Evolutionary conservation across 2,329 filamentous ascomycete species (phyloP).

Genomic region (Cryoendolithus antarcticus): DNA sequence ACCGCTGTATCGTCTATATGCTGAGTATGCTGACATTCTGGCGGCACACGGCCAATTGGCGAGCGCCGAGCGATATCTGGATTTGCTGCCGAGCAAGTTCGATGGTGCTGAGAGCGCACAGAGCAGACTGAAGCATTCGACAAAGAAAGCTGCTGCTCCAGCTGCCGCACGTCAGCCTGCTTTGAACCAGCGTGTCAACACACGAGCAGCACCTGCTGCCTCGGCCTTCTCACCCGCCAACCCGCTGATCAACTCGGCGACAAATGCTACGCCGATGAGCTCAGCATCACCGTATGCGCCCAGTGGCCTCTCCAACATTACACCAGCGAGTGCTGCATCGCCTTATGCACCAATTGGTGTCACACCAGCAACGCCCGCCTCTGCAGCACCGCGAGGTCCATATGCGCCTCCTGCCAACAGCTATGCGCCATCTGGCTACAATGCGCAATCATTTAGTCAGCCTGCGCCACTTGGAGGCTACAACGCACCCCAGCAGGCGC

Average conservation of each 20-base stretch:
- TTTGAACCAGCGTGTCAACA: conserved; percentile 9
- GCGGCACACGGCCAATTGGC: conserved; percentile 78
- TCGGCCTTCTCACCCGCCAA: conserved; percentile 25
- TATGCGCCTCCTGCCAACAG: conserved; percentile 35
- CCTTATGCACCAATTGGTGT: conserved; percentile 4
- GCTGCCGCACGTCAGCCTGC: conserved; percentile 30
- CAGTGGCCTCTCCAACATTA: conserved; percentile 22
- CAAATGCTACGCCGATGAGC: conserved; percentile 14
- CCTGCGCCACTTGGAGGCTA: conserved; percentile 29
- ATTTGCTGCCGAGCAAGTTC: conserved; percentile 72
- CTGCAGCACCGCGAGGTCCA: conserved; percentile 26
- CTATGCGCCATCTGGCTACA: conserved; percentile 22
- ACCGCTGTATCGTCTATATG: conserved; percentile 84
- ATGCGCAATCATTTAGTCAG: conserved; percentile 33
- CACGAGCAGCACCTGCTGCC: conserved; percentile 6
- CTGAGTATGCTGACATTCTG: conserved; percentile 91
- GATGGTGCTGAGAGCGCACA: conserved; percentile 78
- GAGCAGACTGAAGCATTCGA: conserved; percentile 74
- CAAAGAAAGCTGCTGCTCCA: conserved; percentile 37
- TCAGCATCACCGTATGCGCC: conserved; percentile 3
- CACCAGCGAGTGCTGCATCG: conserved; percentile 21
- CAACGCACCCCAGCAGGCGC: conserved; percentile 30
- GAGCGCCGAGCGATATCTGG: conserved; percentile 81
- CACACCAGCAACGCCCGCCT: conserved; percentile 28
- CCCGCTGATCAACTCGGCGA: conserved; percentile 23